Base-by-base conservation (phyloP, 805 yeast species). In the Babjeviella inositovora region DNA sequence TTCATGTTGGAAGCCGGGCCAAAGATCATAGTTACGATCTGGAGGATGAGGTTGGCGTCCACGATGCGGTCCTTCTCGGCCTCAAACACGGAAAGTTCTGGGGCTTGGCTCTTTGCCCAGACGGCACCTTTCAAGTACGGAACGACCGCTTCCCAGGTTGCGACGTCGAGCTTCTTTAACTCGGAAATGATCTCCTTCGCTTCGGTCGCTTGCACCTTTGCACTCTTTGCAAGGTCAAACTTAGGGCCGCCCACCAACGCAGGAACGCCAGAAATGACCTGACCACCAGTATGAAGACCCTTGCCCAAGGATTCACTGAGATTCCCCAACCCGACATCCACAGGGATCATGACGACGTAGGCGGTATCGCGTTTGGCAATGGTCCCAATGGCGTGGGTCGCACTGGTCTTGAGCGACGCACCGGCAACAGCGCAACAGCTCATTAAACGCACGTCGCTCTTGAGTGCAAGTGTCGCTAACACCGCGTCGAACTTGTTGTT, bases 281-380 rank as follows among this genome's bases (percentile, higher is more conserved):
- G 28, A 9, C 26, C 31, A 2, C 23, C 25, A 8, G 21, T 22
- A 18, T 37, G 35, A 15, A 70, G 50, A 18, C 73, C 64, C 37
- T 70, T 75, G 14, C 85, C 85, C 14, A 80, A 41, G 8, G 79
- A 67, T 34, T 77, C 84, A 28, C 67, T 62, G 28, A 80, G 53
- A 23, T 63, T 65, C 35, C 80, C 79, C 17, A 64, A 47, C 5
- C 90, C 92, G 17, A 70, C 66, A 29, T 72, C 66, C 18, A 73
- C 43, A 23, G 57, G 53, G 25, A 62, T 42, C 25, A 61, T 44
- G 30, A 59, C 54, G 25, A 66, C 41, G 19, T 52, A 45, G 17
- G 57, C 50, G 21, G 48, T 47, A 24, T 60, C 58, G 28, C 60
- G 58, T 28, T 52, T 57, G 7, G 41, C 37, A 26, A 56, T 56